Percentiles rank a stretch among this genome's conserved stretches.
Conservation (phyloP, 2,329 filamentous ascomycete species). For the Amesomyces nigricolor region DNA sequence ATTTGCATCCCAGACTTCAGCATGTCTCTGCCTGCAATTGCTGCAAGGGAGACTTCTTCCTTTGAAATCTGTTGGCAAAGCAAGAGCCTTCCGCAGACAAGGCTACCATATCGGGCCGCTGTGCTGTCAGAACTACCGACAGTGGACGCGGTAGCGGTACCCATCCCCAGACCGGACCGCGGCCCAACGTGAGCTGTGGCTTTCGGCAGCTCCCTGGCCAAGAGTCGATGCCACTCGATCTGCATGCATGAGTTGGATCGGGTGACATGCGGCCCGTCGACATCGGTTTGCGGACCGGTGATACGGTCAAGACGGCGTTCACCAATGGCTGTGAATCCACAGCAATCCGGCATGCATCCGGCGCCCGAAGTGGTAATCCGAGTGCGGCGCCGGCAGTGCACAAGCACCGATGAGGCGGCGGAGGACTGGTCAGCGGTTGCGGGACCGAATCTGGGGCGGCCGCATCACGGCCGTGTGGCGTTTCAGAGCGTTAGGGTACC, state of each 20-base stretch:
- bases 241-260: constrained; percentile 13
- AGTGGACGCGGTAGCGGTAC: constrained; percentile 8
- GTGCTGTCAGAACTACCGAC: neutral
- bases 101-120: neutral
- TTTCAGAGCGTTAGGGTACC: constrained; percentile 17
- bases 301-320: neutral
- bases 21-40: too few species aligned
- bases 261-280: constrained; percentile 21
- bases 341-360: too few species aligned
- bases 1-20: too few species aligned
- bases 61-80: too few species aligned
- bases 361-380: neutral
- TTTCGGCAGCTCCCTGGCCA: constrained; percentile 4
- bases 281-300: constrained; percentile 8
- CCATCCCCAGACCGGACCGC: constrained; percentile 5
- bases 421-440: neutral
- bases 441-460: constrained; percentile 2
- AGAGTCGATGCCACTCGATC: constrained; percentile 10
- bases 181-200: neutral
- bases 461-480: constrained; percentile 9
- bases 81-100: too few species aligned
- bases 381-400: constrained; percentile 2
- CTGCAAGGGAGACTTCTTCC: too few species aligned
- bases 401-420: constrained; percentile 1
- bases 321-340: too few species aligned